A percentile compares a stretch with the other conserved stretches of the same genome.
These are phyloP conservation scores for Penicillium steckii DNA, from an alignment of 495 filamentous ascomycete genomes.

Conservation along the genomic window DNA sequence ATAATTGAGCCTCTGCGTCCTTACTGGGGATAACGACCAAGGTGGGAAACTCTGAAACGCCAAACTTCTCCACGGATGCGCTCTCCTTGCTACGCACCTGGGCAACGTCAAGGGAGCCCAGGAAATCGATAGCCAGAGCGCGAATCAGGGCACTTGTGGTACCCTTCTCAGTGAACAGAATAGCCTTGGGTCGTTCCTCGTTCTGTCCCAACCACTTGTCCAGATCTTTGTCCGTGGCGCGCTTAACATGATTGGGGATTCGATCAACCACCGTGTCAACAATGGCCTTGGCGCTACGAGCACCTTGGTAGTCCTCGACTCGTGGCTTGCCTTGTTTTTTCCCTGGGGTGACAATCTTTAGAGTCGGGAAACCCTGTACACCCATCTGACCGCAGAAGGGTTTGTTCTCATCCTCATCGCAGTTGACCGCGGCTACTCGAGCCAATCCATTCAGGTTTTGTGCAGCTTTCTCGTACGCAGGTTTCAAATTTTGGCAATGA, in stretches of 20 bases:
- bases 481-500: constrained; percentile 93
- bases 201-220: constrained; percentile 72
- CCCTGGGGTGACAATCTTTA: constrained; percentile 88
- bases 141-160: constrained; percentile 78
- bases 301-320: constrained; percentile 91
- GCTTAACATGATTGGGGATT: constrained; percentile 90
- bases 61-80: constrained; percentile 69
- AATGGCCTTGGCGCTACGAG: constrained; percentile 78
- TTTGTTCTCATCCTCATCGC: constrained; percentile 94
- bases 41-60: constrained; percentile 73
- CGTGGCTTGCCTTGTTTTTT: constrained; percentile 79
- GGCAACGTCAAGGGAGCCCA: constrained; percentile 76
- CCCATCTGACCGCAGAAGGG: constrained; percentile 83
- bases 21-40: constrained; percentile 79
- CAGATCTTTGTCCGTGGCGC: constrained; percentile 74
- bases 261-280: constrained; percentile 79
- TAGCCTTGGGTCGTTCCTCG: constrained; percentile 76
- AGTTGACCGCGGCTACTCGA: constrained; percentile 93
- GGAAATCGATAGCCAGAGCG: constrained; percentile 86
- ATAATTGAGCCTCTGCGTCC: constrained; percentile 64
- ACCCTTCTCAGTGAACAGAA: constrained; percentile 94
- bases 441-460: constrained; percentile 84
- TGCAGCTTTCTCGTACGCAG: constrained; percentile 92
- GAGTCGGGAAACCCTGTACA: constrained; percentile 91
- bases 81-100: constrained; percentile 85